Percentiles rank a stretch among this genome's conserved stretches.
Evolutionary conservation across 495 filamentous ascomycete species (phyloP).

Genomic region (Xylaria bambusicola): DNA sequence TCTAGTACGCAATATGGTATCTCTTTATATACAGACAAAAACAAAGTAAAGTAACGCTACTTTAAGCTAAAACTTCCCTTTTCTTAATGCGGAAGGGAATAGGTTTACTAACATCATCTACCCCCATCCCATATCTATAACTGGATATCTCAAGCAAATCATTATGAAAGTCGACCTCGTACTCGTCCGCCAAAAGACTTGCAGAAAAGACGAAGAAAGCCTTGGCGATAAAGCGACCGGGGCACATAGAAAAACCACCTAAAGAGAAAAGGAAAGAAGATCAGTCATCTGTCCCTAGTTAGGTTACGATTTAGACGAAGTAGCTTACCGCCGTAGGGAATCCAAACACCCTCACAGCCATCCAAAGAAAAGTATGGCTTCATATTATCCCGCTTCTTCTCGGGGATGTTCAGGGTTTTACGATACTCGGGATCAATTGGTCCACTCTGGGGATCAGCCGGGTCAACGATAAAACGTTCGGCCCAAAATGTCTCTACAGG

Average conservation of each 20-base stretch:
- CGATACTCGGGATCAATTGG: slow-evolving; percentile 14
- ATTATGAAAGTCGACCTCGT: slow-evolving; percentile 8
- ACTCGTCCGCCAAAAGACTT: slow-evolving; percentile 1
- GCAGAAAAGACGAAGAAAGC: slow-evolving; percentile 7
- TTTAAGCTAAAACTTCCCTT: background rate
- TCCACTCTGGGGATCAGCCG: slow-evolving; percentile 27
- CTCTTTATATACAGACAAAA: background rate
- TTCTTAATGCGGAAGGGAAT: slow-evolving; percentile 14
- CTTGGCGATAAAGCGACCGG: slow-evolving; percentile 16
- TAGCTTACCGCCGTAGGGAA: slow-evolving; percentile 16
- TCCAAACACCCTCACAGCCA: slow-evolving; percentile 12
- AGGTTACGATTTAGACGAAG: background rate
- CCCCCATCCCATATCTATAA: slow-evolving; percentile 17
- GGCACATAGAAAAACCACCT: slow-evolving; percentile 13
- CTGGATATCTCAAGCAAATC: background rate
- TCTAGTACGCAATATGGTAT: slow-evolving; percentile 9
- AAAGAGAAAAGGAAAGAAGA: background rate
- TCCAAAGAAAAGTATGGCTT: slow-evolving; percentile 14
- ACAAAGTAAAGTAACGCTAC: background rate
- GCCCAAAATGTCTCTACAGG: slow-evolving; percentile 34
- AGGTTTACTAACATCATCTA: slow-evolving; percentile 15
- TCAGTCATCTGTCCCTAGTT: background rate
- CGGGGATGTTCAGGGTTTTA: background rate
- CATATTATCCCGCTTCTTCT: background rate
- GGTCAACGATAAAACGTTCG: slow-evolving; percentile 32